phyloP scores from a whole-genome alignment of 352 stramenopile genomes.

The Phytophthora brassicae region DNA sequence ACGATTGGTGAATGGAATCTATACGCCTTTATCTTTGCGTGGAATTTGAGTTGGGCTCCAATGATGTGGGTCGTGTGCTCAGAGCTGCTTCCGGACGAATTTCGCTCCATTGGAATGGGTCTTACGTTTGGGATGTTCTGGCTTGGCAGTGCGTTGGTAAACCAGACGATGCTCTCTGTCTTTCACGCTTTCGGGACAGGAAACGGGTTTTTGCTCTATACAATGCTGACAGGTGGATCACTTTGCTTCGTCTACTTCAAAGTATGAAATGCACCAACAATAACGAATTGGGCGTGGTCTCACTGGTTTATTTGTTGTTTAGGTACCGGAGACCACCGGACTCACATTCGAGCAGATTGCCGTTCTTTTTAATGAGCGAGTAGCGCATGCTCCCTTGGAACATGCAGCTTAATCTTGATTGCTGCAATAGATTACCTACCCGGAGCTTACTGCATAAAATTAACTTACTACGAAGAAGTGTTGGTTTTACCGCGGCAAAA shows the following conservation, averaged over 20 bases:
- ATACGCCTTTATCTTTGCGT: constrained; percentile 73
- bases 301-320: background rate
- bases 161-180: constrained; percentile 67
- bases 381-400: constrained; percentile 17
- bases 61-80: constrained; percentile 79
- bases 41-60: constrained; percentile 76
- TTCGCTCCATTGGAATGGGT: constrained; percentile 74
- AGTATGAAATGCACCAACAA: constrained; percentile 17
- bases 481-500: too few species aligned
- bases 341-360: constrained; percentile 72
- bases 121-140: constrained; percentile 74
- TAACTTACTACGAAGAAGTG: too few species aligned
- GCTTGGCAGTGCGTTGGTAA: constrained; percentile 65
- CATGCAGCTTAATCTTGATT: background rate
- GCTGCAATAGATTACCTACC: background rate
- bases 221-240: constrained; percentile 38
- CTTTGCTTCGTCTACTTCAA: constrained; percentile 61
- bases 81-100: constrained; percentile 63
- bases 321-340: constrained; percentile 65
- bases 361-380: constrained; percentile 39
- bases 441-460: too few species aligned
- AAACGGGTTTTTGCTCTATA: constrained; percentile 65
- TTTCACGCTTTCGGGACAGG: constrained; percentile 49
- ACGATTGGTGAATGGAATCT: constrained; percentile 60
- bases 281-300: too few species aligned